phyloP scores from a whole-genome alignment of 2,329 filamentous ascomycete genomes.

The Scorias spongiosa region DNA sequence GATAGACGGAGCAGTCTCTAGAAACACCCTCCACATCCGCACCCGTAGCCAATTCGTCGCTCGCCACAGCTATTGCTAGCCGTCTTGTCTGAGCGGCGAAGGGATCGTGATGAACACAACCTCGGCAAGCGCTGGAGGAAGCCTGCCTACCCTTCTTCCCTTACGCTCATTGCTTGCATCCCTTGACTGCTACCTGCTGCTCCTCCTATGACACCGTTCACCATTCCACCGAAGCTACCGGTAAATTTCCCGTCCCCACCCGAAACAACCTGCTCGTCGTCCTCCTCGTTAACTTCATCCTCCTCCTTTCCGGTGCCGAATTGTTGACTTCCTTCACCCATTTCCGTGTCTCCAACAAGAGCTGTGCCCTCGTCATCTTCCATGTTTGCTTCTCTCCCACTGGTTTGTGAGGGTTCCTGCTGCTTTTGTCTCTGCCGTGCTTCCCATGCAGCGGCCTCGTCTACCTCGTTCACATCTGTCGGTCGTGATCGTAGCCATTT shows the following conservation, averaged over 20 bases:
- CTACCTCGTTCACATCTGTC: conserved; percentile 61
- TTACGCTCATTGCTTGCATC: neutral
- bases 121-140: neutral
- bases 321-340: neutral
- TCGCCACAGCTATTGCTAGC: too few relatives aligned
- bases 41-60: too few relatives aligned
- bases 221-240: neutral
- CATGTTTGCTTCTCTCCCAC: conserved; percentile 4
- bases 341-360: neutral
- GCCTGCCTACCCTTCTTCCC: neutral
- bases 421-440: conserved; percentile 21
- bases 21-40: too few relatives aligned
- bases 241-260: neutral
- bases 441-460: conserved; percentile 45
- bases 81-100: too few relatives aligned
- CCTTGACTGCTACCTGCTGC: neutral
- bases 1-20: too few relatives aligned
- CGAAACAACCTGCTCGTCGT: neutral
- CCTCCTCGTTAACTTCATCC: neutral
- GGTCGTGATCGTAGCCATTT: conserved; percentile 87
- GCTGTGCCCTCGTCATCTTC: conserved; percentile 4
- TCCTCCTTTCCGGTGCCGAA: neutral
- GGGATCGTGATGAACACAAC: neutral
- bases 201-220: neutral
- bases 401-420: conserved; percentile 5